A percentile compares a stretch with the other conserved stretches of the same genome.
Evolutionary conservation across 768 basidiomycete species (phyloP).

Genomic region (Mycena galopus): DNA sequence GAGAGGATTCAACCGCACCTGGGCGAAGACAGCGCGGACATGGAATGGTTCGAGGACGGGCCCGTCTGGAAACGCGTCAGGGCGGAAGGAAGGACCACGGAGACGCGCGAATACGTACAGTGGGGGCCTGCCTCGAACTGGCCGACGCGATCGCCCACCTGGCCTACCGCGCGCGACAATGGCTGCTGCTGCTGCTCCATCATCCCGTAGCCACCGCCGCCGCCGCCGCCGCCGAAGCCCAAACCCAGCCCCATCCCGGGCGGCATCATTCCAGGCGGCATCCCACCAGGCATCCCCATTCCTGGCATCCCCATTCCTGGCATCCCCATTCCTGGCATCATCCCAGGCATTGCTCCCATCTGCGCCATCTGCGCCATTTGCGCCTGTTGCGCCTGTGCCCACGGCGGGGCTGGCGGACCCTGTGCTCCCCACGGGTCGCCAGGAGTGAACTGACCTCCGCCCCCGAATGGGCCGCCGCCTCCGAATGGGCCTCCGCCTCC

Average conservation of each 20-base stretch:
- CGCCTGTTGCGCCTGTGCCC: constrained; percentile 24
- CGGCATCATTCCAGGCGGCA: constrained; percentile 11
- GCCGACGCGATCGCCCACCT: constrained; percentile 34
- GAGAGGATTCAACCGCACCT: constrained; percentile 71
- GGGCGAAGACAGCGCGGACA: constrained; percentile 61
- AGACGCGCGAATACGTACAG: constrained; percentile 24
- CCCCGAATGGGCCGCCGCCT: too few relatives aligned
- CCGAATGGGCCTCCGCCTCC: too few relatives aligned
- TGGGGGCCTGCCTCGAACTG: constrained; percentile 32
- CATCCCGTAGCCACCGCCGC: constrained; percentile 30
- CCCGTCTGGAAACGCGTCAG: constrained; percentile 60
- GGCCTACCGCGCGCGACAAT: constrained; percentile 31
- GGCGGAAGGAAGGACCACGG: neutral
- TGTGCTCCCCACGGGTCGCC: constrained; percentile 29
- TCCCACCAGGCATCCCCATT: constrained; percentile 13
- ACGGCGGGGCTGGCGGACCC: constrained; percentile 11
- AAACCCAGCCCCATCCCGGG: constrained; percentile 17
- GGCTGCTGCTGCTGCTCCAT: constrained; percentile 26
- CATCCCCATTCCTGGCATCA: constrained; percentile 12
- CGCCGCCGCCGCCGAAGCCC: constrained; percentile 17
- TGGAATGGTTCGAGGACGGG: constrained; percentile 78
- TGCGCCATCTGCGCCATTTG: constrained; percentile 5
- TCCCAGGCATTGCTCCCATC: neutral
- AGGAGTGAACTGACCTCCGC: constrained; percentile 20
- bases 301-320: neutral